Evolutionary conservation across 179 eudicot genomes (phyloP), one percentile per base, ranked within the genome.

Genomic region (Silene noctiflora): DNA sequence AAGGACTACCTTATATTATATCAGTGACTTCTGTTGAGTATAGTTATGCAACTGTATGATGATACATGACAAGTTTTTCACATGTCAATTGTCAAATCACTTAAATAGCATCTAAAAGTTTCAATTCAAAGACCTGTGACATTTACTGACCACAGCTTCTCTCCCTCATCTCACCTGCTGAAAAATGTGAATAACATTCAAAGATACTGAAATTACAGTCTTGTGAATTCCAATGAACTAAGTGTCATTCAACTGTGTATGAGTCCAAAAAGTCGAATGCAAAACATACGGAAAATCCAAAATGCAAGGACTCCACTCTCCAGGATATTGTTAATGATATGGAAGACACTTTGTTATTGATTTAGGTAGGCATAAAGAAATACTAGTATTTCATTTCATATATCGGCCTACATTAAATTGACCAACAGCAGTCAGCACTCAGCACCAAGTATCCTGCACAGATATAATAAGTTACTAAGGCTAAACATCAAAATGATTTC

Each of bases 1-100:
- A 53, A 53, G 71, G 10, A 69, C 6, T 22, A 46, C 59, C 72
- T 69, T 42, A 69, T 42, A 12, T 44, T 67, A n/a, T 67, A 35
- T 67, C 51, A 20, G 6, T 67, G 17, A 35, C 22, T 67, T 35
- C n/a, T 29, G 19, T 14, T 44, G 44, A 16, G 31, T 21, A 20
- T 21, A 44, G 59, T 46, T 46, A 48, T 3, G 16, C n/a, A 42
- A 8, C 20, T 39, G 29, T 10, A n/a, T 19, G n/a, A 29, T 14
- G 68, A 64, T 61, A 24, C 12, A 61, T 5, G 66, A 11, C 11
- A 31, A 61, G 29, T 61, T 61, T 12, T 25, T 27, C 39, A 27
- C 39, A 64, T 13, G 29, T 7, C 42, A 35, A 35, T 6, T 63
- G 35, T 63, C 2, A 27, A 27, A 5, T 11, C 29, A 64, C 35